These are phyloP conservation scores for Parietaria judaica DNA, from an alignment of 306 rosid species.

Conservation along the genomic window DNA sequence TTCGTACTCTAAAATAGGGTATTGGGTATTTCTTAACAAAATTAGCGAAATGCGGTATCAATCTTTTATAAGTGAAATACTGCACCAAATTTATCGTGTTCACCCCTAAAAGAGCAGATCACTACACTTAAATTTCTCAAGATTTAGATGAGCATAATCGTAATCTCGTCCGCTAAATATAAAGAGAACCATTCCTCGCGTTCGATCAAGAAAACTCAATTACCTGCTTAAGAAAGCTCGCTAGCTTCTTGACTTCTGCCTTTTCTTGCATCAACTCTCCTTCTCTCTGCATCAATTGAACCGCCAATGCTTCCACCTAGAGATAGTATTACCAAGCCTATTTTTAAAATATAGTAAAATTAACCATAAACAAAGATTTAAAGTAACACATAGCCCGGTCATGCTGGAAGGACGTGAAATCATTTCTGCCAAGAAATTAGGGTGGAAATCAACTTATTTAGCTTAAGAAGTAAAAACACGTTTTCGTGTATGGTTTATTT, in stretches of 20 bases:
- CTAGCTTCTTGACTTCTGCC: slow-evolving; percentile 89
- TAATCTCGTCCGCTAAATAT: neutral
- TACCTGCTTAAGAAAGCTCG: slow-evolving; percentile 97
- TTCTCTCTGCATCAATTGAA: slow-evolving; percentile 77
- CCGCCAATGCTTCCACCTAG: slow-evolving; percentile 75
- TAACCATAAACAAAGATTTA: slow-evolving; percentile 1
- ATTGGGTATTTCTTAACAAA: too few relatives aligned
- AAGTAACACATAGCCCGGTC: neutral
- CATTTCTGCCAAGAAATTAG: neutral
- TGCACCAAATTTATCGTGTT: too few relatives aligned
- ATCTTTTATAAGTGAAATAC: too few relatives aligned
- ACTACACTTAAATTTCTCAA: neutral
- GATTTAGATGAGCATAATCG: neutral
- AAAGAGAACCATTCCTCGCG: neutral
- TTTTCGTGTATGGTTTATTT: too few relatives aligned
- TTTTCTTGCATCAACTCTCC: slow-evolving; percentile 76
- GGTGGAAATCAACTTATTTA: too few relatives aligned
- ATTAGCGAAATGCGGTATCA: too few relatives aligned
- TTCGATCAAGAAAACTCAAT: slow-evolving; percentile 13
- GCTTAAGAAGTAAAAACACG: too few relatives aligned
- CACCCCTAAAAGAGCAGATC: neutral
- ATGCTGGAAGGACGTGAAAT: neutral
- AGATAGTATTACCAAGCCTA: neutral
- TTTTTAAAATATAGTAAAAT: neutral
- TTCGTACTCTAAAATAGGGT: too few relatives aligned